phyloP scores from a whole-genome alignment of 768 basidiomycete genomes.

The Tremella yokohamensis region DNA sequence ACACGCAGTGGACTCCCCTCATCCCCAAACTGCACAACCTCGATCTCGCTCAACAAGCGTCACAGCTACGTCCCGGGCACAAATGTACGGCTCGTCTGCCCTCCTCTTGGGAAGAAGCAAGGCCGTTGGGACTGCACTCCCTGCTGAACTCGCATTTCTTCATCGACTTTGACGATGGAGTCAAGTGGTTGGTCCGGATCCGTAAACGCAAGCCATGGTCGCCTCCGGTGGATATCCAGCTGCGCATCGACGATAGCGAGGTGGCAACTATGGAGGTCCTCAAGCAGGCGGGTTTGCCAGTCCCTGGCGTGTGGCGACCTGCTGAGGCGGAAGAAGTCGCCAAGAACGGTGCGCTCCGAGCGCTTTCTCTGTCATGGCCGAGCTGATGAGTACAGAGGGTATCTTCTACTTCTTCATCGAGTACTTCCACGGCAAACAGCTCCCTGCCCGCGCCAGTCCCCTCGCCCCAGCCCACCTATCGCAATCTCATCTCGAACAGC shows the following conservation, averaged over 20 bases:
- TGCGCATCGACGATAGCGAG: slow-evolving; percentile 4
- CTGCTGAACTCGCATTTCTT: slow-evolving; percentile 5
- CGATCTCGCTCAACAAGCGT: not conserved
- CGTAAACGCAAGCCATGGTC: not conserved
- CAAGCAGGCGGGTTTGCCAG: not conserved
- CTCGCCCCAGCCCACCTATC: too few species aligned
- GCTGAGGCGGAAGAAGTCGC: too few species aligned
- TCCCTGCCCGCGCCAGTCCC: too few species aligned
- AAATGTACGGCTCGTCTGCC: not conserved
- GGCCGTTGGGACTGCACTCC: not conserved
- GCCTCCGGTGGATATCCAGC: not conserved
- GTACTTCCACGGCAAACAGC: too few species aligned
- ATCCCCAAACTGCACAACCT: not conserved
- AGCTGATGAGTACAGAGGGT: too few species aligned
- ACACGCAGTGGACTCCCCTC: not conserved
- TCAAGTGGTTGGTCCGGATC: slow-evolving; percentile 9
- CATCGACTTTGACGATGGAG: slow-evolving; percentile 12
- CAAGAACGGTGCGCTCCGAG: too few species aligned
- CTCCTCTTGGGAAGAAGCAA: not conserved
- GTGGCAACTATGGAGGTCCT: slow-evolving; percentile 6
- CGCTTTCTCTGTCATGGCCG: too few species aligned
- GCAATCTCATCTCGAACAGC: too few species aligned
- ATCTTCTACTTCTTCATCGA: too few species aligned
- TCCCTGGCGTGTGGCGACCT: not conserved
- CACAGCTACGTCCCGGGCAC: not conserved